Conservation (phyloP, 129 eudicot genomes). For the Logfia minima region DNA sequence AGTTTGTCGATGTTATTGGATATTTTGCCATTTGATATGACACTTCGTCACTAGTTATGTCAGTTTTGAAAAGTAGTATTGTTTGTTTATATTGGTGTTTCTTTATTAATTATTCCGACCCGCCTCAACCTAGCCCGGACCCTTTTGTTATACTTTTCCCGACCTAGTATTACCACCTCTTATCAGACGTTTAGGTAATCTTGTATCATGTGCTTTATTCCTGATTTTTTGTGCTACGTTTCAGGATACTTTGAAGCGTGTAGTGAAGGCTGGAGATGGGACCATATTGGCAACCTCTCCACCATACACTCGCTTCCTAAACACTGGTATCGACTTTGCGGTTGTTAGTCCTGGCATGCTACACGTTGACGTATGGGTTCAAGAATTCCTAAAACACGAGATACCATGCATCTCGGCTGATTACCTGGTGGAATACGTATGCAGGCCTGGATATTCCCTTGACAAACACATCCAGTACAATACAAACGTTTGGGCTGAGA, state of each 20-base stretch:
- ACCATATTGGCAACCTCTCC: slow-evolving; percentile 92
- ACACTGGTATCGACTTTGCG: slow-evolving; percentile 70
- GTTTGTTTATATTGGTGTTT: not conserved
- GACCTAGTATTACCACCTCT: not conserved
- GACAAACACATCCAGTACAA: slow-evolving; percentile 68
- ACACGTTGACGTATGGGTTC: slow-evolving; percentile 85
- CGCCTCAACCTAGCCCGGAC: not conserved
- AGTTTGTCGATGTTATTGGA: not conserved
- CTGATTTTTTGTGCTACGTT: not conserved
- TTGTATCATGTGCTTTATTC: not conserved
- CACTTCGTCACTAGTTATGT: not conserved
- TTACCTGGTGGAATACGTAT: slow-evolving; percentile 87
- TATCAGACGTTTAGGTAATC: not conserved
- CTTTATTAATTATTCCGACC: not conserved
- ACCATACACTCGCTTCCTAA: slow-evolving; percentile 83
- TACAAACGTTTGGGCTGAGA: slow-evolving; percentile 87
- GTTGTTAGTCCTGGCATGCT: slow-evolving; percentile 92
- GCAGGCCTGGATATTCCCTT: slow-evolving; percentile 88
- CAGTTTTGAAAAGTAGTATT: not conserved
- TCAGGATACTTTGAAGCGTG: slow-evolving; percentile 96
- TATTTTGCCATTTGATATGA: too few relatives aligned
- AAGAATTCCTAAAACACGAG: slow-evolving; percentile 73
- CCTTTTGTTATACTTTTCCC: not conserved
- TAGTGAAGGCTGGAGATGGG: slow-evolving; percentile 93
- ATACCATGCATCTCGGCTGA: slow-evolving; percentile 86